Conservation (phyloP, 2,329 filamentous ascomycete genomes). For the Purpureocillium lavendulum region DNA sequence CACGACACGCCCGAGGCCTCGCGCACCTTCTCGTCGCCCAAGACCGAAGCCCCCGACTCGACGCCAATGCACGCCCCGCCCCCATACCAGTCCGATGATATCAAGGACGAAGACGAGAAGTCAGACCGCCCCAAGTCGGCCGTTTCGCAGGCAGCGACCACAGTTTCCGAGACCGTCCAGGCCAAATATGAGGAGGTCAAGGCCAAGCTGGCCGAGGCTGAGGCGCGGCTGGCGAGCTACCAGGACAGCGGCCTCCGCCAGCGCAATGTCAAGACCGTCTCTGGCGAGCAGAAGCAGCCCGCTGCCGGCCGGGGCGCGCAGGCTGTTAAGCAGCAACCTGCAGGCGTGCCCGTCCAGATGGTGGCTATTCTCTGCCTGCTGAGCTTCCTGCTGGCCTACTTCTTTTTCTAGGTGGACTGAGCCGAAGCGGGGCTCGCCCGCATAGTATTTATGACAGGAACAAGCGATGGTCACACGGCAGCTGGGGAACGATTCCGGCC, state of each 20-base stretch:
- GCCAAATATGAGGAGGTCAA: slow-evolving; percentile 53
- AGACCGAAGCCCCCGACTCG: slow-evolving; percentile 19
- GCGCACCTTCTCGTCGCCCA: slow-evolving; percentile 37
- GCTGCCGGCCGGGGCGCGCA: slow-evolving; percentile 40
- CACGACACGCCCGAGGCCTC: slow-evolving; percentile 36
- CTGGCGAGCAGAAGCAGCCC: slow-evolving; percentile 41
- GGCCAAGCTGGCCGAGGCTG: slow-evolving; percentile 65
- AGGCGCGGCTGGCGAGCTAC: slow-evolving; percentile 62
- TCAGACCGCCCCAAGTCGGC: slow-evolving; percentile 17
- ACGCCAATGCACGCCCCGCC: slow-evolving; percentile 22
- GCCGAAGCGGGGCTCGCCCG: no score
- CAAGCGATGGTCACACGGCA: no score
- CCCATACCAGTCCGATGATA: slow-evolving; percentile 24
- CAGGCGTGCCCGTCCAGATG: slow-evolving; percentile 81
- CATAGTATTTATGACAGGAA: no score
- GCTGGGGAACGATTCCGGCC: no score
- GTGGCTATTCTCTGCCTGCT: slow-evolving; percentile 77
- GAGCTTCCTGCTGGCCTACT: slow-evolving; percentile 89
- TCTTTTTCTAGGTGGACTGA: slow-evolving; percentile 82
- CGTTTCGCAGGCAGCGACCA: slow-evolving; percentile 32
- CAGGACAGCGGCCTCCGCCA: slow-evolving; percentile 71
- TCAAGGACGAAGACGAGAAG: slow-evolving; percentile 19
- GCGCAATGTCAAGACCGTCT: slow-evolving; percentile 55
- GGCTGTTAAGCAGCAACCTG: slow-evolving; percentile 42
- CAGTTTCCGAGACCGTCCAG: slow-evolving; percentile 36